Base-by-base conservation (phyloP, 106 monocot species). In the Acanthochlamys bracteata region DNA sequence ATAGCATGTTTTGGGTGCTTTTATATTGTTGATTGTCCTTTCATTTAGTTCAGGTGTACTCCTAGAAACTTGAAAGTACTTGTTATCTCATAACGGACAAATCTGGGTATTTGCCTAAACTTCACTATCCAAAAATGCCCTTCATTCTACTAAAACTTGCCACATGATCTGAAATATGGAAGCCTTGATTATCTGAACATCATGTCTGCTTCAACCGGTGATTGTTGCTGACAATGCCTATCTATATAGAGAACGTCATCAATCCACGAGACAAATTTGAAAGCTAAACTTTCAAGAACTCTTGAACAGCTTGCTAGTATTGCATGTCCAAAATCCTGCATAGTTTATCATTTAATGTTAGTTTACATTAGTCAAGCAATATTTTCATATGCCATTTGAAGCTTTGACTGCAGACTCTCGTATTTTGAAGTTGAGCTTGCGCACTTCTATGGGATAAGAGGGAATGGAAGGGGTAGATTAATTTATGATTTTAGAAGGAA, bases 291-390 rank as follows among this genome's bases (percentile, higher is more conserved):
- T 60, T 89, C 89, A 24, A 93, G 62, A 40, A 93, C 89, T 68
- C 93, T 89, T 14, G 93, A 93, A 64, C 89, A 93, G 68, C 93
- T 93, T 75, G 89, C 93, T 39, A 93, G 69, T 24, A 93, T 83
- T 63, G 80, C 88, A n/a, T 93, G 93, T 25, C 93, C 93, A 58
- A 93, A 69, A 74, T 93, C 85, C 93, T 93, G 78, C 62, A 49
- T 4, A 49, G 1, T 49, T 1, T 14, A 49, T 49, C 1, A 10
- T 12, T 49, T 49, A 33, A 33, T 49, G 12, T 49, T 49, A 14
- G 49, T 12, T 1, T 12, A 17, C 3, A 14, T 49, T 2, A 14
- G 9, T 49, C 49, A 10, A 49, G 17, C 2, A 10, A 49, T 14
- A 49, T 2, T 12, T 49, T 49, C 49, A 12, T 49, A 49, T 1